A percentile compares a stretch with the other conserved stretches of the same genome.
Evolutionary conservation across 2,329 filamentous ascomycete species (phyloP).

Genomic region (Emmonsiellopsis sp.): DNA sequence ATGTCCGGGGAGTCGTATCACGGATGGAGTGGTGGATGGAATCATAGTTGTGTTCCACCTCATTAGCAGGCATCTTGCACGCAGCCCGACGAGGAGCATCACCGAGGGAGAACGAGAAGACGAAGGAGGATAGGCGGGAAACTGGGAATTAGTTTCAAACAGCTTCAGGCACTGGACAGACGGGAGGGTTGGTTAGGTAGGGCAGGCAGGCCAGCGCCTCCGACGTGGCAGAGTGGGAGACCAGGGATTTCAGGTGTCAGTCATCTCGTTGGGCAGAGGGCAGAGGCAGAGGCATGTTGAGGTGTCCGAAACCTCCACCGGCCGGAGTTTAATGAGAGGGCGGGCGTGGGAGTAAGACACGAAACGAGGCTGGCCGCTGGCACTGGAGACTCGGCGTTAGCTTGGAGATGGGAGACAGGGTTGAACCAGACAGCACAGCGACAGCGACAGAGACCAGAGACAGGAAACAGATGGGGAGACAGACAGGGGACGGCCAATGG

Average conservation of each 20-base stretch:
- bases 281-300: constrained; percentile 18
- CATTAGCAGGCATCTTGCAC: constrained; percentile 30
- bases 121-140: constrained; percentile 1
- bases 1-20: constrained; percentile 7
- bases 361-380: constrained; percentile 6
- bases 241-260: constrained; percentile 3
- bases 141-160: neutral
- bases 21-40: constrained; percentile 16
- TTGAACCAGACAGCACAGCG: too few species aligned
- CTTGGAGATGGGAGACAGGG: neutral
- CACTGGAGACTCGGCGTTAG: neutral
- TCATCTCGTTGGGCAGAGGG: constrained; percentile 4
- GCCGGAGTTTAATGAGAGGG: neutral
- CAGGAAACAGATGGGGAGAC: too few species aligned
- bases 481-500: too few species aligned
- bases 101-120: constrained; percentile 15
- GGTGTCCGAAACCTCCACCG: neutral
- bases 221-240: constrained; percentile 1
- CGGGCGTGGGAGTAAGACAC: neutral
- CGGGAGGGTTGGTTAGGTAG: neutral
- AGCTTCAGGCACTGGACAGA: neutral
- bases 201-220: neutral
- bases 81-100: constrained; percentile 21
- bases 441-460: too few species aligned
- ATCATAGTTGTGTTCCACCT: constrained; percentile 32